Base-by-base conservation (phyloP, 306 rosid genomes). In the Gynostemma pentaphyllum region DNA sequence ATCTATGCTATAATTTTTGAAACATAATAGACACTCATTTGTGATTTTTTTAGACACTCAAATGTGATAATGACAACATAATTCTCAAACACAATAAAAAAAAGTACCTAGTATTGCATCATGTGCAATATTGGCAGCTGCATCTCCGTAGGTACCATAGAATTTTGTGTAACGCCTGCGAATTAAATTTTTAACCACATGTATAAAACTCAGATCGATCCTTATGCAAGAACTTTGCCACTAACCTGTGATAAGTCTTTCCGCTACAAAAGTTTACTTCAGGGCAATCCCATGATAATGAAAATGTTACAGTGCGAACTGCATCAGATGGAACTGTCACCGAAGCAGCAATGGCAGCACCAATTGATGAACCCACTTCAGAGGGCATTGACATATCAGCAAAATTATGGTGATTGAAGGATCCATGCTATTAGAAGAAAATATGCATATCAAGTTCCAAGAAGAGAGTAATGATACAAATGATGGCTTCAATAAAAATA, bases 221-320 rank as follows among this genome's bases (percentile, higher is more conserved):
- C 57, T 45, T 46, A 68, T 24, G 28, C 59, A 69, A 53, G 50
- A 50, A 36, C 13, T 62, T 70, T 60, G 62, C 52, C 36, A 75
- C 89, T 74, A 68, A 91, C 98, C 92, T 83, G 85, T 83, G 72
- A 76, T 83, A 87, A 46, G 78, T 76, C 76, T 72, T 81, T 68
- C 87, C 91, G 54, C 79, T 64, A 7, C 51, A 45, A 74, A 91
- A 89, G 70, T 75, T 83, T 55, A 79, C 80, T 82, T 87, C 96
- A 53, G 98, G 98, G 75, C 89, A 83, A 75, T 82, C 95, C 98
- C 98, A 91, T 62, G 96, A 87, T 83, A 91, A 67, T 34, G 98
- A 87, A 78, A 91, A 91, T 69, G 96, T 91, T 68, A 83, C 92
- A 14, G 66, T 74, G 12, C 95, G 86, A 23, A 80, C 80, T 40